Evolutionary conservation across 2,329 filamentous ascomycete genomes (phyloP).

Genomic region (Stemphylium lycopersici): DNA sequence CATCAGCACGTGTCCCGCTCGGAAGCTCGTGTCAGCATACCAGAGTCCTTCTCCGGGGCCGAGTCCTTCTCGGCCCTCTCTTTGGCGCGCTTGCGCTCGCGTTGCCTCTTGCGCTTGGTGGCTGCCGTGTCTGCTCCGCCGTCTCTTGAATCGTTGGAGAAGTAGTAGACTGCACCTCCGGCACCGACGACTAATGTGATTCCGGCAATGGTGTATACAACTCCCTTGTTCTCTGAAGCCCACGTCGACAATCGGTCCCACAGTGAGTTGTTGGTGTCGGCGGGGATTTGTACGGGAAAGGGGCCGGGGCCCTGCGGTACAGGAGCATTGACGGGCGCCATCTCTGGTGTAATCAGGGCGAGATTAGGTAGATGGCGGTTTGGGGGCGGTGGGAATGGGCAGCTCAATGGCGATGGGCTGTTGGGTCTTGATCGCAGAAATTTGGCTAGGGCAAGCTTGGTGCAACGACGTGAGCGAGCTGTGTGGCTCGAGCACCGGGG

Average conservation of each 20-base stretch:
- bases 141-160: conserved; percentile 60
- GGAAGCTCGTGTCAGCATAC: conserved; percentile 21
- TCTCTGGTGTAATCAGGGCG: conserved; percentile 18
- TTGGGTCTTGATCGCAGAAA: conserved; percentile 22
- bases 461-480: conserved; percentile 12
- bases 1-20: conserved; percentile 28
- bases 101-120: conserved; percentile 80
- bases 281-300: conserved; percentile 46
- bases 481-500: conserved; percentile 17
- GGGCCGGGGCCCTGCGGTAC: conserved; percentile 42
- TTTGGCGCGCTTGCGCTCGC: conserved; percentile 87
- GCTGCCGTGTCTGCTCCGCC: conserved; percentile 39
- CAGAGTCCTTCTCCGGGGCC: conserved; percentile 49
- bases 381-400: conserved; percentile 1
- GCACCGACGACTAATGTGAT: conserved; percentile 90
- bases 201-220: conserved; percentile 95
- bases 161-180: conserved; percentile 91
- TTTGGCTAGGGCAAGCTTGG: conserved; percentile 19
- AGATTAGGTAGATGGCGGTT: conserved; percentile 10
- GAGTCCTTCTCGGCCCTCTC: conserved; percentile 64
- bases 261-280: conserved; percentile 63
- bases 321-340: conserved; percentile 40
- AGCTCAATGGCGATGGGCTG: conserved; percentile 25
- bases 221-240: conserved; percentile 93
- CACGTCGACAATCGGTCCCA: conserved; percentile 92